A percentile compares a stretch with the other conserved stretches of the same genome.
phyloP scores from a whole-genome alignment of 2,329 filamentous ascomycete genomes.

The Ascochyta rabiei region DNA sequence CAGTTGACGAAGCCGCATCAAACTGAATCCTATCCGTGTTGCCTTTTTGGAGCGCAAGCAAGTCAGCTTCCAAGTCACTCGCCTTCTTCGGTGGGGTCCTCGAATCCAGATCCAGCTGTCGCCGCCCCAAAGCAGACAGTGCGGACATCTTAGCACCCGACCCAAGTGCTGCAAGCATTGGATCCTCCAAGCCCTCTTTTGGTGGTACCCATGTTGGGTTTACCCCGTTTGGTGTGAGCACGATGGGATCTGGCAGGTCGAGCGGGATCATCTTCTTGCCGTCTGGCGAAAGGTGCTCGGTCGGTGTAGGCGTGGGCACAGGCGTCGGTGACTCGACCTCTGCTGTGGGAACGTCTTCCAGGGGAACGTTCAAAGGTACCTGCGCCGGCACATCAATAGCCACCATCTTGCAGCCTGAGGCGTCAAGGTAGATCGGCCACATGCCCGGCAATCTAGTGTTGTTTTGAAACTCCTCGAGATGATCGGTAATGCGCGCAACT shows the following conservation, averaged over 20 bases:
- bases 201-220: conserved; percentile 23
- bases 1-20: conserved; percentile 1
- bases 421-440: conserved; percentile 56
- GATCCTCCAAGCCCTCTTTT: conserved; percentile 4
- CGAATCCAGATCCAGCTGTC: conserved; percentile 34
- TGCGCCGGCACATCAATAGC: conserved; percentile 33
- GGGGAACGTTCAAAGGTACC: conserved; percentile 17
- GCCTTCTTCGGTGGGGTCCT: conserved; percentile 15
- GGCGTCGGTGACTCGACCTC: background rate
- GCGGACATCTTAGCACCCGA: conserved; percentile 20
- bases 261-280: conserved; percentile 44
- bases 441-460: conserved; percentile 55
- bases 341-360: background rate
- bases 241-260: conserved; percentile 36
- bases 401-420: conserved; percentile 45
- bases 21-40: conserved; percentile 2
- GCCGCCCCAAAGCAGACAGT: conserved; percentile 22
- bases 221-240: conserved; percentile 27
- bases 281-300: conserved; percentile 31
- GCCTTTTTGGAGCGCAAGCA: conserved; percentile 10
- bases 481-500: conserved; percentile 52
- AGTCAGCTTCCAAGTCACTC: conserved; percentile 5
- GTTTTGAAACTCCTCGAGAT: conserved; percentile 53
- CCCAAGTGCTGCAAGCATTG: conserved; percentile 16
- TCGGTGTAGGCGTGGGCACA: conserved; percentile 17